These are phyloP conservation scores for Mycena filopes DNA, from an alignment of 768 basidiomycete species.

Conservation along the genomic window DNA sequence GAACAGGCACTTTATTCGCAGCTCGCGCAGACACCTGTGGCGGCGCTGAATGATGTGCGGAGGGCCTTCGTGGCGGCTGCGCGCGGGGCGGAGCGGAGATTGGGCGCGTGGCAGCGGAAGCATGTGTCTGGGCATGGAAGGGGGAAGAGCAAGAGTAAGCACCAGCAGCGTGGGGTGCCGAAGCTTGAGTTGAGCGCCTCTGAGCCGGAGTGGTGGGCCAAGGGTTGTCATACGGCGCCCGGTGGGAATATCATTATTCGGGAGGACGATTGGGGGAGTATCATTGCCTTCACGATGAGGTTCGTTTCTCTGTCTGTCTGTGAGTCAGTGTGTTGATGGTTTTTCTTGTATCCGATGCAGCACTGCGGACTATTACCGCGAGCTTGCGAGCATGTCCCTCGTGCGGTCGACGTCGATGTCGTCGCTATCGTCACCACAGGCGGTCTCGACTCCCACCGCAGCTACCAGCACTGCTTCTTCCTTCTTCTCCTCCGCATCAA, in stretches of 20 bases:
- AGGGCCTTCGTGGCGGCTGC: slow-evolving; percentile 65
- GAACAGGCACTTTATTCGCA: slow-evolving; percentile 71
- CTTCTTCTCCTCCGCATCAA: slow-evolving; percentile 55
- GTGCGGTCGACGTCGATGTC: slow-evolving; percentile 39
- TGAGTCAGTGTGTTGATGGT: slow-evolving; percentile 10
- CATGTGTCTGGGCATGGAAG: slow-evolving; percentile 51
- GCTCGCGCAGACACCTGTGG: slow-evolving; percentile 56
- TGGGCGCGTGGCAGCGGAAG: slow-evolving; percentile 73
- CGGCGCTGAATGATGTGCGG: slow-evolving; percentile 70
- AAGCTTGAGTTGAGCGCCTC: slow-evolving; percentile 39
- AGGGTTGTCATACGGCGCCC: slow-evolving; percentile 71
- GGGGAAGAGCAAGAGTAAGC: slow-evolving; percentile 27
- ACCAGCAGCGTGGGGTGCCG: slow-evolving; percentile 30
- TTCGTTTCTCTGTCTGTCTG: slow-evolving; percentile 38
- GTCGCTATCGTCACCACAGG: slow-evolving; percentile 31
- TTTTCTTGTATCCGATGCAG: slow-evolving; percentile 45
- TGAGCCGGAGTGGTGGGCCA: slow-evolving; percentile 77
- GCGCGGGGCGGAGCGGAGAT: slow-evolving; percentile 61
- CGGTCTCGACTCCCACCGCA: slow-evolving; percentile 36
- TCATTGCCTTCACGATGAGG: slow-evolving; percentile 83
- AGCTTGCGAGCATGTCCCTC: slow-evolving; percentile 53
- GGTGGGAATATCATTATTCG: slow-evolving; percentile 71
- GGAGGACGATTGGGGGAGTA: slow-evolving; percentile 82
- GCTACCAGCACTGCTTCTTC: slow-evolving; percentile 51
- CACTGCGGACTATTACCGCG: slow-evolving; percentile 67